A percentile compares a stretch with the other conserved stretches of the same genome.
These are phyloP conservation scores for Fusarium falciforme DNA, from an alignment of 2,329 filamentous ascomycete species.

Conservation along the genomic window DNA sequence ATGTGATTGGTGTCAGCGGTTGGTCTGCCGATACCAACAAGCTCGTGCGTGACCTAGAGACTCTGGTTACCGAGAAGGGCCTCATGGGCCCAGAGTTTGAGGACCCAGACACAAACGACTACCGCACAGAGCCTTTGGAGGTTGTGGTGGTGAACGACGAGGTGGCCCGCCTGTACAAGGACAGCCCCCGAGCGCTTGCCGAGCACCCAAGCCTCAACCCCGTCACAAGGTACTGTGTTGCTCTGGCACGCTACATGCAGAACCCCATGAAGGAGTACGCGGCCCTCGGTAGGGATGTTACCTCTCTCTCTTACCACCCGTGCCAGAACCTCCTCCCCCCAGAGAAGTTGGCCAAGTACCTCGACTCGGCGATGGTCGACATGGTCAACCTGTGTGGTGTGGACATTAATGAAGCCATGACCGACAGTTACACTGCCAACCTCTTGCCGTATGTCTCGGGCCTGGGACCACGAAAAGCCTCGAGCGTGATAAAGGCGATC, in stretches of 20 bases:
- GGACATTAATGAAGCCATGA: constrained; percentile 91
- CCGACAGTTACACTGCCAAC: constrained; percentile 84
- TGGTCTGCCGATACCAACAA: constrained; percentile 89
- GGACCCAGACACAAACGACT: constrained; percentile 80
- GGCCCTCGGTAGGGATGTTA: constrained; percentile 86
- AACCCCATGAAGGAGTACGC: constrained; percentile 98
- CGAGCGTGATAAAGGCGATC: constrained; percentile 79
- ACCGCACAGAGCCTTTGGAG: constrained; percentile 82
- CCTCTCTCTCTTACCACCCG: constrained; percentile 87
- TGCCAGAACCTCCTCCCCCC: constrained; percentile 90
- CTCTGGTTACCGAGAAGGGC: constrained; percentile 80
- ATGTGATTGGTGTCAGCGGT: constrained; percentile 90
- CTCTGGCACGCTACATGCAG: constrained; percentile 90
- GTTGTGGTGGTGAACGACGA: constrained; percentile 96
- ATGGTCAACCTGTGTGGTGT: constrained; percentile 98
- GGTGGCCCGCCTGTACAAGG: constrained; percentile 95
- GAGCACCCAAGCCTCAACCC: constrained; percentile 86
- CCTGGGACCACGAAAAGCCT: constrained; percentile 91
- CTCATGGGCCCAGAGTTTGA: constrained; percentile 85
- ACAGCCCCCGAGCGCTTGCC: constrained; percentile 79
- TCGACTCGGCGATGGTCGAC: constrained; percentile 98
- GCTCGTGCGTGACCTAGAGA: constrained; percentile 83
- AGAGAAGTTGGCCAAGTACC: constrained; percentile 85
- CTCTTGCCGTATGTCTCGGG: constrained; percentile 92
- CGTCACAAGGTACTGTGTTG: constrained; percentile 89